Conservation (phyloP, 2,329 filamentous ascomycete species). For the Xylariaceae sp. region DNA sequence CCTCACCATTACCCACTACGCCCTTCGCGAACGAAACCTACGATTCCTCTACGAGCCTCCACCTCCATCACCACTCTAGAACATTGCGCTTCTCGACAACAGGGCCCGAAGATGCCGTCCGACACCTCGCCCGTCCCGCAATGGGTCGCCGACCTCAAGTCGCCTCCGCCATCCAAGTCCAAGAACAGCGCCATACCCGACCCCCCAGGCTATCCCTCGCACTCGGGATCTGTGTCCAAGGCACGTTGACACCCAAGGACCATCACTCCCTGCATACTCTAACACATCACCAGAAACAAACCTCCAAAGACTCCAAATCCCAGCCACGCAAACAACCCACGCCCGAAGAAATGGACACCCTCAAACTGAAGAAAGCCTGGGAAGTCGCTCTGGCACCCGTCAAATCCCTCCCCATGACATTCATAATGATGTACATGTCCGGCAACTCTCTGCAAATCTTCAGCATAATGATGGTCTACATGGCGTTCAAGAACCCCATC, state of each 20-base stretch:
- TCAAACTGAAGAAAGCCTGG: conserved; percentile 99
- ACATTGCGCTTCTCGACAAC: too few relatives aligned
- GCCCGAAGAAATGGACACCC: conserved; percentile 82
- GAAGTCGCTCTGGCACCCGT: conserved; percentile 90
- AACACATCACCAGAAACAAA: conserved; percentile 41
- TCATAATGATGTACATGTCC: conserved; percentile 99
- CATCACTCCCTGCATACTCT: conserved; percentile 1
- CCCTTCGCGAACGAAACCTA: too few relatives aligned
- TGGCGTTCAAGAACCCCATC: conserved; percentile 96
- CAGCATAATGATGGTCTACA: conserved; percentile 99
- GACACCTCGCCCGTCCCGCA: conserved; percentile 51
- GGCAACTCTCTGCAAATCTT: conserved; percentile 98
- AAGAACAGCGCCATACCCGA: conserved; percentile 71
- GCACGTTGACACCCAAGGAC: conserved; percentile 33
- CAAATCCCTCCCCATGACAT: conserved; percentile 95
- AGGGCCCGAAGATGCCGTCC: conserved; percentile 12
- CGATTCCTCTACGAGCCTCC: too few relatives aligned
- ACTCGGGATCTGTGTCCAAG: conserved; percentile 50
- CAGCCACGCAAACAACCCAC: conserved; percentile 64
- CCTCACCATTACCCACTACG: too few relatives aligned
- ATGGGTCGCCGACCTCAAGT: conserved; percentile 81
- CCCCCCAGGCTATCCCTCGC: conserved; percentile 75
- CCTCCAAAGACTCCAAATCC: conserved; percentile 45
- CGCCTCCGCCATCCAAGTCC: conserved; percentile 60
- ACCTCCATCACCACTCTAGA: too few relatives aligned